Conservation (phyloP, 257 asterid species). For the Galeopsis tetrahit region DNA sequence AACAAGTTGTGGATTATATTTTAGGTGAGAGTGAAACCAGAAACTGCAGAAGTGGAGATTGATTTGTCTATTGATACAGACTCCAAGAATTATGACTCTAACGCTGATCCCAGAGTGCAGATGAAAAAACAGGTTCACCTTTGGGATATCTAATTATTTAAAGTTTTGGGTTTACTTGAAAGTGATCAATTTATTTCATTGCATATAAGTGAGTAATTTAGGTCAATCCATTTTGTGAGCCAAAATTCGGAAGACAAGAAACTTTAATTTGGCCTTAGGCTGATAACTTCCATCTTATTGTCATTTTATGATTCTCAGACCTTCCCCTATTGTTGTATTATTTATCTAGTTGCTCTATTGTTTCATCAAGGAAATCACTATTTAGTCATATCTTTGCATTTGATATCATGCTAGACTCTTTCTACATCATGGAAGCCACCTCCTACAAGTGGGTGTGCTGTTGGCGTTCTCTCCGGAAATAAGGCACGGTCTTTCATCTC, state of each 20-base stretch:
- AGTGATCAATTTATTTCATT: background rate
- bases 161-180: conserved; percentile 8
- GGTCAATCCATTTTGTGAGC: background rate
- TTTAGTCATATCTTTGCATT: conserved; percentile 31
- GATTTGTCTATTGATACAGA: conserved; percentile 71
- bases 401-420: conserved; percentile 58
- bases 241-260: background rate
- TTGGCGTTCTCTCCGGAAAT: conserved; percentile 71
- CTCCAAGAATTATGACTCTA: conserved; percentile 63
- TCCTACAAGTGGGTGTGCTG: conserved; percentile 52
- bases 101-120: conserved; percentile 46
- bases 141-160: conserved; percentile 1
- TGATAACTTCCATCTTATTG: background rate
- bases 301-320: background rate
- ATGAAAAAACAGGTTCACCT: conserved; percentile 64
- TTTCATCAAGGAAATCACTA: conserved; percentile 9
- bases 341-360: conserved; percentile 2
- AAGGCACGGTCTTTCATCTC: conserved; percentile 54
- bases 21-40: conserved; percentile 82
- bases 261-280: conserved; percentile 20
- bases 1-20: conserved; percentile 21
- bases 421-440: conserved; percentile 63
- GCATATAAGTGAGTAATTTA: background rate
- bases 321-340: background rate
- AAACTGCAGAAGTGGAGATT: conserved; percentile 65